A percentile compares a stretch with the other conserved stretches of the same genome.
Evolutionary conservation across 2,329 filamentous ascomycete species (phyloP).

Genomic region (Hymenoscyphus occultus): DNA sequence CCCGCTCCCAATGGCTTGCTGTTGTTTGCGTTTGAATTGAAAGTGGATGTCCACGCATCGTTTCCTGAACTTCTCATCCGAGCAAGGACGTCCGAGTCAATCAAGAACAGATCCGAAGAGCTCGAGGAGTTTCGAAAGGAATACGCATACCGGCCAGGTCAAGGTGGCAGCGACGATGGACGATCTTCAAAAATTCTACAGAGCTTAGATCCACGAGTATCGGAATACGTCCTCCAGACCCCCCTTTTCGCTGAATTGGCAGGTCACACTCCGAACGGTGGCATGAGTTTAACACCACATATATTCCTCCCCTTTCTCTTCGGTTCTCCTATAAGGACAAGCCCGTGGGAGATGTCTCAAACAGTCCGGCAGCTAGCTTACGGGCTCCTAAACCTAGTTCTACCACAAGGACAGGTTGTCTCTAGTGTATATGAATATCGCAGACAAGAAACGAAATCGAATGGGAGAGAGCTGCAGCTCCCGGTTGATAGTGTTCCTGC

Average conservation of each 20-base stretch:
- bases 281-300: conserved; percentile 28
- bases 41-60: conserved; percentile 26
- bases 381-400: conserved; percentile 45
- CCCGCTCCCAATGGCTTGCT: conserved; percentile 38
- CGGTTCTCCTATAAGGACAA: conserved; percentile 53
- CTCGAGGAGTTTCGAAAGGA: conserved; percentile 30
- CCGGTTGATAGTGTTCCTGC: conserved; percentile 25
- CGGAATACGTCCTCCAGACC: conserved; percentile 49
- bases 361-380: conserved; percentile 53
- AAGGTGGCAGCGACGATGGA: background rate
- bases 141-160: conserved; percentile 20
- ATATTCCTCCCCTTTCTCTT: conserved; percentile 66
- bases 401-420: conserved; percentile 26
- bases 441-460: conserved; percentile 28
- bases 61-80: conserved; percentile 29
- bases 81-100: conserved; percentile 24
- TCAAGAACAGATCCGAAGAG: conserved; percentile 16
- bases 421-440: conserved; percentile 32
- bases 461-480: conserved; percentile 31
- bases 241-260: conserved; percentile 23
- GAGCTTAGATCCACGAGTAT: conserved; percentile 47
- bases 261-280: conserved; percentile 31
- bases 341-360: conserved; percentile 55
- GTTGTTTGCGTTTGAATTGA: conserved; percentile 38
- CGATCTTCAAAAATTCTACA: conserved; percentile 12